phyloP scores from a whole-genome alignment of 306 rosid species.

The Acacia acuminata region DNA sequence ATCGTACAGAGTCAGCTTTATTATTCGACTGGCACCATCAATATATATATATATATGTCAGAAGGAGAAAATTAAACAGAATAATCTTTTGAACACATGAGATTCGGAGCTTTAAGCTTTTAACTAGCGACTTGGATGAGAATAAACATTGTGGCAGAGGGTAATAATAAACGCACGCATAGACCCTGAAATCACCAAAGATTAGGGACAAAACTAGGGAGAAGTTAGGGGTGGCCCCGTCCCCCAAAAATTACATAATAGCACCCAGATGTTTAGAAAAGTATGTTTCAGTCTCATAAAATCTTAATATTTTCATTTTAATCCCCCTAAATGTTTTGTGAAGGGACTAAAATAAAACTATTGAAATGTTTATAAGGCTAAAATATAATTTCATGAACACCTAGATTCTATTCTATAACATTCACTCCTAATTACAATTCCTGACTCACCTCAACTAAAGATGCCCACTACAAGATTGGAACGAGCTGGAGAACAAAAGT shows the following conservation, averaged over 20 bases:
- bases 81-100: not conserved
- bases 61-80: not conserved
- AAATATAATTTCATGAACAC: too few species aligned
- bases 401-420: too few species aligned
- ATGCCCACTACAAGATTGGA: conserved; percentile 61
- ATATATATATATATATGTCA: not conserved
- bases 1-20: not conserved
- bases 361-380: too few species aligned
- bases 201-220: too few species aligned
- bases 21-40: not conserved
- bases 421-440: too few species aligned
- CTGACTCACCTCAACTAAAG: conserved; percentile 5
- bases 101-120: not conserved
- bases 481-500: conserved; percentile 44
- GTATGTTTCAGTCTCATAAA: too few species aligned
- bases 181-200: conserved; percentile 17
- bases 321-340: too few species aligned
- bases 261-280: too few species aligned
- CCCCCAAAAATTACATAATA: too few species aligned
- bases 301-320: too few species aligned
- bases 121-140: not conserved
- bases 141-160: conserved; percentile 3
- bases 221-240: too few species aligned
- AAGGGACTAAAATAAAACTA: too few species aligned
- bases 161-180: not conserved